These are phyloP conservation scores for Yarrowia sp. DNA, from an alignment of 805 yeast genomes.

Conservation along the genomic window DNA sequence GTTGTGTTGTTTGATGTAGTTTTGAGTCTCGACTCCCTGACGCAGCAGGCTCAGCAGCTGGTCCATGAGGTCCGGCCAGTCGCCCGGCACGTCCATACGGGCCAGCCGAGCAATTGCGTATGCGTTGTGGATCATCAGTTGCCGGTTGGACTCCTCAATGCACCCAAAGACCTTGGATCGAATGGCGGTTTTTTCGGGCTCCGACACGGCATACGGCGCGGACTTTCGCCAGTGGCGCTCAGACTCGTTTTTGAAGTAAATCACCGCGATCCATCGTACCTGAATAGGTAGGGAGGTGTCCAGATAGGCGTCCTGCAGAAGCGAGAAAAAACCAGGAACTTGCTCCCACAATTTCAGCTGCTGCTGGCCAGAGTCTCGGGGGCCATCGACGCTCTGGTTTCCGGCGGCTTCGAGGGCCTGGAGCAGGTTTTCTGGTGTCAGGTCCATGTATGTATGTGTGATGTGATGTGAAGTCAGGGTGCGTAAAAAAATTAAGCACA, in stretches of 20 bases:
- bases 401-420: constrained; percentile 49
- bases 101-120: constrained; percentile 76
- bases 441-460: neutral
- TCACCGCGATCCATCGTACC: constrained; percentile 81
- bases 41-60: constrained; percentile 41
- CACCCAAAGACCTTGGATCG: constrained; percentile 56
- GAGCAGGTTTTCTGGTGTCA: constrained; percentile 30
- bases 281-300: constrained; percentile 60
- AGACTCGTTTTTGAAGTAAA: constrained; percentile 83
- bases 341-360: constrained; percentile 70
- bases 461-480: neutral
- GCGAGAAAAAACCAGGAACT: constrained; percentile 55
- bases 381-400: constrained; percentile 37
- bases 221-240: constrained; percentile 82
- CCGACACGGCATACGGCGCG: constrained; percentile 51
- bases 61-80: constrained; percentile 82
- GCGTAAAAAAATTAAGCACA: constrained; percentile 10
- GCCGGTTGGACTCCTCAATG: constrained; percentile 68
- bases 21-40: constrained; percentile 46
- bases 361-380: constrained; percentile 66
- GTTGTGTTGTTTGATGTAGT: constrained; percentile 53
- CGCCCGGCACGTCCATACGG: constrained; percentile 79
- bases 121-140: constrained; percentile 78
- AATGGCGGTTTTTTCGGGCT: constrained; percentile 70
- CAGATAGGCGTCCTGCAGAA: constrained; percentile 59